Evolutionary conservation across 768 basidiomycete genomes (phyloP), one percentile per base, ranked within the genome.

Genomic region (Mycena olivaceomarginata): DNA sequence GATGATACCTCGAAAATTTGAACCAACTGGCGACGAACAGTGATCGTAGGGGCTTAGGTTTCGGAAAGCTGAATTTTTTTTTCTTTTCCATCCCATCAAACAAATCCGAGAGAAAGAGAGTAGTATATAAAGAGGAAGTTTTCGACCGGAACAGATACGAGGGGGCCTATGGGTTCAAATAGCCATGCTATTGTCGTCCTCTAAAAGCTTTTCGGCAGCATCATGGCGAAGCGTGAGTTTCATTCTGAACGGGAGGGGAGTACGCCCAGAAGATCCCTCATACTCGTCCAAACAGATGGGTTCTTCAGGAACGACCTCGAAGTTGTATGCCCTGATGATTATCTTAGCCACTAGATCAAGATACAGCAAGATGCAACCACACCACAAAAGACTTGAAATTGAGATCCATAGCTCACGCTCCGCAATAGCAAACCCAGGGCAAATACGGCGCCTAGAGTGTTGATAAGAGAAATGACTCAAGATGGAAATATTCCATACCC

Each of bases 251-350:
- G 86, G 85, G 20, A 85, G 60, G 6, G 86, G 85, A 25, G 82
- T 83, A 45, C 85, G 82, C 0, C 85, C 85, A 7, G 86, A 86
- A 20, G 74, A 41, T n/a, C 86, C 86, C 57, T 87, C 85, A 72
- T 87, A 86, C 77, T 86, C 86, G n/a, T 83, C 82, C 48, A 87
- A 70, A 75, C 79, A 82, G 53, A 86, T 86, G 1, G 86, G 85
- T 64, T 86, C 82, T 20, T 78, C 84, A 8, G 85, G 82, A 18
- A 86, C 72, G 5, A 70, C 77, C 37, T 75, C 62, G 31, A 86
- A 78, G 25, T 74, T 80, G 78, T 82, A 87, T 5, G 85, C 81
- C 75, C 74, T 75, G 48, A 16, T 46, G 13, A 45, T 51, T 51
- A 51, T 51, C 18, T 37, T 39, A 57, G 41, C 39, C 8, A 40